A percentile compares a stretch with the other conserved stretches of the same genome.
These are phyloP conservation scores for Fallopia convolvulus DNA, from an alignment of 148 eudicot species.

Conservation along the genomic window DNA sequence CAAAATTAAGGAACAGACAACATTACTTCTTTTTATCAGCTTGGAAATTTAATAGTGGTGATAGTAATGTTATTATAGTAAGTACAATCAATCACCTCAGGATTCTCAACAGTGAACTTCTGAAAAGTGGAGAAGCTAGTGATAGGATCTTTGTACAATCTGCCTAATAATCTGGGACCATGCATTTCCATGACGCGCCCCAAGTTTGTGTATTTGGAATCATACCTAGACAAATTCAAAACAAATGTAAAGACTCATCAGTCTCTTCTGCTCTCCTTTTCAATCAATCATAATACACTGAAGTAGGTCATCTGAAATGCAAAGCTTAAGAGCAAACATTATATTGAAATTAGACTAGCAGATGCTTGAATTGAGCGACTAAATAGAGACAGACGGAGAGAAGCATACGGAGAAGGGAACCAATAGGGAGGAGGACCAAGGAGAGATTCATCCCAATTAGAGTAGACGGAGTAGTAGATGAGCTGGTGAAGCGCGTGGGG, in stretches of 20 bases:
- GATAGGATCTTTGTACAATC: slow-evolving; percentile 63
- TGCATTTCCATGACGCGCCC: slow-evolving; percentile 77
- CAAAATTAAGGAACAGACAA: neutral
- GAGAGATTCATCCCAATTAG: slow-evolving; percentile 42
- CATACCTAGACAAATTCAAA: slow-evolving; percentile 25
- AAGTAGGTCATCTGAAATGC: neutral
- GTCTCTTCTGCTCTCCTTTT: neutral
- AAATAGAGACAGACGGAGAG: neutral
- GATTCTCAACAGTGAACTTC: slow-evolving; percentile 56
- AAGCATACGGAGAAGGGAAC: slow-evolving; percentile 74
- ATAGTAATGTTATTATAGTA: neutral
- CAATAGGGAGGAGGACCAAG: slow-evolving; percentile 79
- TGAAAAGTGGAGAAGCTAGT: slow-evolving; percentile 60
- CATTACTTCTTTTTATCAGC: neutral
- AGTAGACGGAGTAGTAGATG: slow-evolving; percentile 57
- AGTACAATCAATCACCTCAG: slow-evolving; percentile 39
- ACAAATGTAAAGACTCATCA: neutral
- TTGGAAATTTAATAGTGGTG: neutral
- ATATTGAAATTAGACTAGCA: neutral
- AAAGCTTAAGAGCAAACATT: neutral
- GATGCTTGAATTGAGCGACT: neutral
- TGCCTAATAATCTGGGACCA: slow-evolving; percentile 69
- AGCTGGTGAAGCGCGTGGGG: slow-evolving; percentile 76
- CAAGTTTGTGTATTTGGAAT: slow-evolving; percentile 55
- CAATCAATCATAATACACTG: neutral